phyloP scores from a whole-genome alignment of 345 rosid species.

The Microcos paniculata region DNA sequence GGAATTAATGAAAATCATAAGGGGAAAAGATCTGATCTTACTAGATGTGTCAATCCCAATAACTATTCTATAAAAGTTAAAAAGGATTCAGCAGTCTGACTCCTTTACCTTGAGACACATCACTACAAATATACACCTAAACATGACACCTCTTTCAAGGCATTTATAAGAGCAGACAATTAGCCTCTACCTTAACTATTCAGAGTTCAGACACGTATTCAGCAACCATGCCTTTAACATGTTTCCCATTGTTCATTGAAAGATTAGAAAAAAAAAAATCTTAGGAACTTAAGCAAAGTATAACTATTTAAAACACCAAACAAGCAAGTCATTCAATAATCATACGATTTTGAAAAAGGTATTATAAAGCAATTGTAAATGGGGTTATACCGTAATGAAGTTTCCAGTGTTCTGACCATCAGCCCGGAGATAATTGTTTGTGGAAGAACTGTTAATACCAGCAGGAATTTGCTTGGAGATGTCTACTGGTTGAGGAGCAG shows the following conservation, averaged over 20 bases:
- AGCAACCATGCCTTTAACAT: not conserved
- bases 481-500: slow-evolving; percentile 45
- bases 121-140: not conserved
- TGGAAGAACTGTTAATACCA: slow-evolving; percentile 54
- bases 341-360: not conserved
- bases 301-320: not conserved
- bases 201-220: not conserved
- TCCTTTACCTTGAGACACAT: not conserved
- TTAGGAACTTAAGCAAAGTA: not conserved
- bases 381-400: slow-evolving; percentile 62
- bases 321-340: not conserved
- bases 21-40: too few species aligned
- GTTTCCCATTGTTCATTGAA: not conserved
- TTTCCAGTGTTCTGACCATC: slow-evolving; percentile 87
- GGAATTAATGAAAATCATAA: not conserved
- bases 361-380: not conserved
- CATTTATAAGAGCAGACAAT: not conserved
- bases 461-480: slow-evolving; percentile 59
- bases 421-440: slow-evolving; percentile 73
- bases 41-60: not conserved
- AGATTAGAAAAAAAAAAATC: not conserved
- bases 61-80: not conserved
- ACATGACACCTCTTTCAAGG: not conserved
- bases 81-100: too few species aligned
- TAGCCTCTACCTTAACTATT: not conserved